Evolutionary conservation across 225 moss, liverwort and hornwort genomes (phyloP).

Genomic region (Lunularia cruciata): DNA sequence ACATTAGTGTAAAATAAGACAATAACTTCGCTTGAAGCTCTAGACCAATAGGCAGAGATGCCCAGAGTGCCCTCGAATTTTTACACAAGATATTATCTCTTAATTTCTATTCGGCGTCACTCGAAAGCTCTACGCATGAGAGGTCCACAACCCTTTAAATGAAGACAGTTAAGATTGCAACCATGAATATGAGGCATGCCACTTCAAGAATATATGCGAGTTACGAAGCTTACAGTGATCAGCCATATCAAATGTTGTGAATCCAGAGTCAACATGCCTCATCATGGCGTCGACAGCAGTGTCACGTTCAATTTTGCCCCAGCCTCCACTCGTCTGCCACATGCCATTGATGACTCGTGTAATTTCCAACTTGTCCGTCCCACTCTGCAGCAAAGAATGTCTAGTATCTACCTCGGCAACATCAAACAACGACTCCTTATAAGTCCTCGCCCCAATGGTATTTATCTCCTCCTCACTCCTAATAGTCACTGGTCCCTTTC

Average conservation of each 20-base stretch:
- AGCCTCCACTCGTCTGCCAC: constrained; percentile 99
- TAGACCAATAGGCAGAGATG: too few relatives aligned
- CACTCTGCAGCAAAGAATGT: constrained; percentile 46
- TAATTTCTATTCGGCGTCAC: too few relatives aligned
- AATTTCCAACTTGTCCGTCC: constrained; percentile 80
- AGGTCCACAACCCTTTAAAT: too few relatives aligned
- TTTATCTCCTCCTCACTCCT: constrained; percentile 24
- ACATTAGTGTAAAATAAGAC: too few relatives aligned
- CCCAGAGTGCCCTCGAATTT: too few relatives aligned
- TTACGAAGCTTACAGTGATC: constrained; percentile 75
- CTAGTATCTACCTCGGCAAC: constrained; percentile 23
- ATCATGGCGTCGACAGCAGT: constrained; percentile 85
- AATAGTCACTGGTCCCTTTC: constrained; percentile 3
- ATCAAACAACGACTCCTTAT: neutral
- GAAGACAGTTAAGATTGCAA: too few relatives aligned
- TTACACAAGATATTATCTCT: too few relatives aligned
- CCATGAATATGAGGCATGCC: too few relatives aligned
- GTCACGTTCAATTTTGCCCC: constrained; percentile 76
- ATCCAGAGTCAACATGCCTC: constrained; percentile 64
- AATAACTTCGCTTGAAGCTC: too few relatives aligned
- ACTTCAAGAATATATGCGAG: too few relatives aligned
- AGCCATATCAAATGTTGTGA: constrained; percentile 97
- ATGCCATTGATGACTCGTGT: constrained; percentile 92
- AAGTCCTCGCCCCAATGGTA: too few relatives aligned
- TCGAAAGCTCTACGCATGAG: too few relatives aligned